Base-by-base conservation (phyloP, 139 green algal genomes). In the Chlamydomonas sp. region DNA sequence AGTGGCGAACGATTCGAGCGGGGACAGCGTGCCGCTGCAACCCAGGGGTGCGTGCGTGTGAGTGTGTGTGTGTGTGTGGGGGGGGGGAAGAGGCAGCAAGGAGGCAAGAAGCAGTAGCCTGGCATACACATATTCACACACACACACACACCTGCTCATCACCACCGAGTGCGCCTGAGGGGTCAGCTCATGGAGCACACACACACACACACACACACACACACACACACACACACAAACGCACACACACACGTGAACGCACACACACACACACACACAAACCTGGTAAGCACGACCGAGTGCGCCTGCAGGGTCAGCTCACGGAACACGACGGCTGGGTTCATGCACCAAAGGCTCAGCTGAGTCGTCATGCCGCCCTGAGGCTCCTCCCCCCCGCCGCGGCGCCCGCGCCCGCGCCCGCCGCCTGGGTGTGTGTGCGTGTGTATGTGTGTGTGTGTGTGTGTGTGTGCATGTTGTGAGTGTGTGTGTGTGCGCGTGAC, bases 21-120 rank as follows among this genome's bases (percentile, higher is more conserved):
- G 93, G 0, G 90, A 83, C 47, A 98, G 79, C 1, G 93, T 98
- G n/a, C n/a, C n/a, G n/a, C n/a, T n/a, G n/a, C n/a, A n/a, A n/a
- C n/a, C n/a, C n/a, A n/a, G n/a, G n/a, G n/a, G n/a, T n/a, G n/a
- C n/a, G n/a, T n/a, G n/a, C n/a, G n/a, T n/a, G n/a, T n/a, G n/a
- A n/a, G n/a, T n/a, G n/a, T n/a, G n/a, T n/a, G n/a, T n/a, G n/a
- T n/a, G n/a, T n/a, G n/a, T n/a, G n/a, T n/a, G n/a, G n/a, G n/a
- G n/a, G n/a, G n/a, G n/a, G n/a, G n/a, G n/a, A n/a, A n/a, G n/a
- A n/a, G n/a, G n/a, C n/a, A n/a, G n/a, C n/a, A n/a, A n/a, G n/a
- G n/a, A n/a, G n/a, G n/a, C n/a, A n/a, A n/a, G 65, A 92, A 92
- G 28, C 81, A 91, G 16, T 90, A 89, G 5, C 95, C 75, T 16